Evolutionary conservation across 495 filamentous ascomycete genomes (phyloP).

Genomic region (Astrothelium macrocarpum): DNA sequence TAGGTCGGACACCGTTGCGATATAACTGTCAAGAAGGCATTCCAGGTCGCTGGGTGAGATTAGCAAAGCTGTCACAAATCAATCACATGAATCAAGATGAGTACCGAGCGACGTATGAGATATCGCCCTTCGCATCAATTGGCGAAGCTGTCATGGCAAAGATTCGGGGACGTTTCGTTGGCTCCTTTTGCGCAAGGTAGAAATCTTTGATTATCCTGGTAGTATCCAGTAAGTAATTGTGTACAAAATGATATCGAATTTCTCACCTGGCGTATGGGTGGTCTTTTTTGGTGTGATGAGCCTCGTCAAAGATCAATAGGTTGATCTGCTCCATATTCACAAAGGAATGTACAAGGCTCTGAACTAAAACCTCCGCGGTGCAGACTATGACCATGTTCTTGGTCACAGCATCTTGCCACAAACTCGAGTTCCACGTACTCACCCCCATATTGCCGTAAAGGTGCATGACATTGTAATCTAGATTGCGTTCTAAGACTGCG

Average conservation of each 20-base stretch:
- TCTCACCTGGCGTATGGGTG: constrained; percentile 72
- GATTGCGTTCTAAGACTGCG: constrained; percentile 70
- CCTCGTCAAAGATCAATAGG: constrained; percentile 90
- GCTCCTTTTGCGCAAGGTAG: constrained; percentile 46
- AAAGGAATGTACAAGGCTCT: constrained; percentile 71
- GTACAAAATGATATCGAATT: background rate
- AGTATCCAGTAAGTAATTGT: background rate
- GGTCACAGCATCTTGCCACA: constrained; percentile 58
- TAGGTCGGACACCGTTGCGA: constrained; percentile 68
- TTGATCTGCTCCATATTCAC: constrained; percentile 79
- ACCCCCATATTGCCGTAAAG: constrained; percentile 66
- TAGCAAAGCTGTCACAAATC: too few relatives aligned
- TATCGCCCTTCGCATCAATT: constrained; percentile 71
- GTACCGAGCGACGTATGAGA: constrained; percentile 55
- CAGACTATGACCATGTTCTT: constrained; percentile 85
- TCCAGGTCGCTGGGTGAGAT: constrained; percentile 54
- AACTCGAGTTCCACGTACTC: constrained; percentile 54
- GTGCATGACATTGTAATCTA: constrained; percentile 69
- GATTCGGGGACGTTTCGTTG: constrained; percentile 56
- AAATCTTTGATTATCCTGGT: constrained; percentile 74
- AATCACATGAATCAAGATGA: constrained; percentile 14
- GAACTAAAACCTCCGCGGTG: constrained; percentile 77
- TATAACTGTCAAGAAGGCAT: constrained; percentile 63
- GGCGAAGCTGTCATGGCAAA: constrained; percentile 98
- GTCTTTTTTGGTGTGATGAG: constrained; percentile 91